Evolutionary conservation across 2,329 filamentous ascomycete genomes (phyloP).

Genomic region (Didymella sp.): DNA sequence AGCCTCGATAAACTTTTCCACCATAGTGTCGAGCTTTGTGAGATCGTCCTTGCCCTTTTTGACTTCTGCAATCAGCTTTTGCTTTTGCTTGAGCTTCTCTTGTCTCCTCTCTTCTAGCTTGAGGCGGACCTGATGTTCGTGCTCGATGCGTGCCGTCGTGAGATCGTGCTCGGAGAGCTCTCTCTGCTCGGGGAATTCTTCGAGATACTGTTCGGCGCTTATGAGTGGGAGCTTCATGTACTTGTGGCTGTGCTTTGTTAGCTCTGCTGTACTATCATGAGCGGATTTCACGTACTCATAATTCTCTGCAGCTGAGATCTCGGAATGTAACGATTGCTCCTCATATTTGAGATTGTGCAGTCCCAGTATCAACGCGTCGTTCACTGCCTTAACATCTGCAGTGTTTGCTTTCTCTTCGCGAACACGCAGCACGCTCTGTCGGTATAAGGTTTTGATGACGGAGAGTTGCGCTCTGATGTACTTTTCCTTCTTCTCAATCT

Average conservation of each 20-base stretch:
- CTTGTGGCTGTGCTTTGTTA: conserved; percentile 69
- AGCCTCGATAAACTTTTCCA: conserved; percentile 93
- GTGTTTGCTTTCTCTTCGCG: conserved; percentile 87
- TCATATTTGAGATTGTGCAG: conserved; percentile 97
- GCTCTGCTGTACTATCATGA: background rate
- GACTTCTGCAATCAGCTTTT: conserved; percentile 75
- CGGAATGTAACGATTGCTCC: conserved; percentile 85
- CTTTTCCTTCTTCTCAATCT: conserved; percentile 65
- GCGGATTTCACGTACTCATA: conserved; percentile 73
- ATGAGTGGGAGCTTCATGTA: conserved; percentile 87
- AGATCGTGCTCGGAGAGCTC: conserved; percentile 77
- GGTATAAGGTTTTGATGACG: conserved; percentile 73
- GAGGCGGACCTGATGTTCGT: conserved; percentile 85
- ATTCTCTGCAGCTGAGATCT: conserved; percentile 88
- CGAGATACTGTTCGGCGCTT: conserved; percentile 81
- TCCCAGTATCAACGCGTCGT: conserved; percentile 89
- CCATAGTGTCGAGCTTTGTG: conserved; percentile 85
- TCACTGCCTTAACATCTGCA: conserved; percentile 85
- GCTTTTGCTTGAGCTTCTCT: conserved; percentile 66
- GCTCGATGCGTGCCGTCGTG: conserved; percentile 88
- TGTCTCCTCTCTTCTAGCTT: conserved; percentile 84
- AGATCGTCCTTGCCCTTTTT: conserved; percentile 94
- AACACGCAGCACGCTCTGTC: conserved; percentile 79
- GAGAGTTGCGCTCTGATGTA: conserved; percentile 72
- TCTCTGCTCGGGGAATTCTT: conserved; percentile 75